A percentile compares a stretch with the other conserved stretches of the same genome.
Conservation (phyloP, 306 rosid species). For the Cucumis sativus region Cucumber_9930_V3 NC_026657.2:14052501-14053000, state of each 20-base stretch:
- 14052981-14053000: too few relatives aligned
- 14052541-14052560: background rate
- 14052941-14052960: too few relatives aligned
- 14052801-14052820: background rate
- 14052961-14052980: too few relatives aligned
- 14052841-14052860: too few relatives aligned
- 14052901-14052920: too few relatives aligned
- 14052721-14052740: background rate
- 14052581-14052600: conserved; percentile 95
- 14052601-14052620: conserved; percentile 91
- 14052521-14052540: background rate
- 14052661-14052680: conserved; percentile 50
- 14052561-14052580: conserved; percentile 11
- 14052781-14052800: background rate
- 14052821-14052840: background rate
- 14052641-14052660: conserved; percentile 90
- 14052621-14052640: conserved; percentile 95
- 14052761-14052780: background rate
- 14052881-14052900: too few relatives aligned
- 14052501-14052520: background rate
- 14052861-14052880: too few relatives aligned
- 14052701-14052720: background rate
- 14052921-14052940: too few relatives aligned
- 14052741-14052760: background rate
- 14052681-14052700: background rate